These are phyloP conservation scores for Barbatosphaeria neglecta DNA, from an alignment of 495 filamentous ascomycete genomes.

Conservation along the genomic window DNA sequence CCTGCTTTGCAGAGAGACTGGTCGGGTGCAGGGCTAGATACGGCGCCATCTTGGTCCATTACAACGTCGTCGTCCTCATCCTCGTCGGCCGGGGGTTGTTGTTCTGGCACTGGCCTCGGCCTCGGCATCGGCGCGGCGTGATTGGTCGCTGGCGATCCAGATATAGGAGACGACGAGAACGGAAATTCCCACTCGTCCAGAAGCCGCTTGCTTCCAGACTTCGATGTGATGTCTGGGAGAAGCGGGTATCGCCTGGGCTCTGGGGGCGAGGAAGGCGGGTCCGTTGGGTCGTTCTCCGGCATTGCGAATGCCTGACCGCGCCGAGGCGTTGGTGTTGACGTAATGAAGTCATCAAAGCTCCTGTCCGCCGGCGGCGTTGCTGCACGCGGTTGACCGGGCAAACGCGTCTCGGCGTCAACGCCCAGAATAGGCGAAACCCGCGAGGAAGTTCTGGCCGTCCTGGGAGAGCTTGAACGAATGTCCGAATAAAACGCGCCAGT, in stretches of 20 bases:
- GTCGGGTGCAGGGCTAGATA: constrained; percentile 2
- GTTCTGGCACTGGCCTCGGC: too few species aligned
- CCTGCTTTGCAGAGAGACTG: background rate
- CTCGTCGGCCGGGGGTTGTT: constrained; percentile 1
- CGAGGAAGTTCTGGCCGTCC: constrained; percentile 8
- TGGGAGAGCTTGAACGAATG: constrained; percentile 48
- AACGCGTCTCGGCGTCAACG: background rate
- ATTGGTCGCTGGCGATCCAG: constrained; percentile 26
- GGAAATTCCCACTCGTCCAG: constrained; percentile 35
- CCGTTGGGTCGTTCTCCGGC: constrained; percentile 29
- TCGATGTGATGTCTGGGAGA: constrained; percentile 32
- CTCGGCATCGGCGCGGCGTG: constrained; percentile 3
- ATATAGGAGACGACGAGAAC: constrained; percentile 34
- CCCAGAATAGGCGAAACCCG: background rate
- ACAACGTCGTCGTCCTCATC: too few species aligned
- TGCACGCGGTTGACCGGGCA: constrained; percentile 8
- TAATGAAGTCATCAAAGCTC: constrained; percentile 50
- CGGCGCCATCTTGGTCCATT: constrained; percentile 5
- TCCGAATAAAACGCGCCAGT: constrained; percentile 61
- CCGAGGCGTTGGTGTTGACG: constrained; percentile 72
- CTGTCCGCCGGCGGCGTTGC: constrained; percentile 25
- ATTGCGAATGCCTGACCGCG: constrained; percentile 30
- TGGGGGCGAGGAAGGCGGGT: constrained; percentile 44
- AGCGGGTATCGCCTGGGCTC: constrained; percentile 39
- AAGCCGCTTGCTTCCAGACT: constrained; percentile 23